Evolutionary conservation across 2,329 filamentous ascomycete species (phyloP).

Genomic region (Penicillium sp.): DNA sequence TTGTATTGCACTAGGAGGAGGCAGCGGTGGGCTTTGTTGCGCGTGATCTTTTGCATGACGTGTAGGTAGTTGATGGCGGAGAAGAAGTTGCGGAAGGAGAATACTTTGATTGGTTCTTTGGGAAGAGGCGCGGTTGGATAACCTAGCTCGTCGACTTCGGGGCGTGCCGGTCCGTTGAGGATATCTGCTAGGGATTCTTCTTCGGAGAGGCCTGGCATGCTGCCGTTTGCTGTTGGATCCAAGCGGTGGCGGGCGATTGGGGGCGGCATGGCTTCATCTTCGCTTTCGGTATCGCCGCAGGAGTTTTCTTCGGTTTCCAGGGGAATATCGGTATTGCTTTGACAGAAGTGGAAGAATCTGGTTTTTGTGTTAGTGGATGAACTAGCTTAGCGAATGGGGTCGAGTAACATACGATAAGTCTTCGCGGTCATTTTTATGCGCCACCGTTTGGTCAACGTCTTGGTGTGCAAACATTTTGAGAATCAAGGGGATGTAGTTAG

Average conservation of each 20-base stretch:
- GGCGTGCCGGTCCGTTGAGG: constrained; percentile 36
- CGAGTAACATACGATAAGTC: constrained; percentile 66
- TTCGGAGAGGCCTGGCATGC: constrained; percentile 25
- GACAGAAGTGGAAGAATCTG: constrained; percentile 91
- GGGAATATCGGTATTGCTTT: constrained; percentile 63
- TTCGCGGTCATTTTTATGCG: constrained; percentile 76
- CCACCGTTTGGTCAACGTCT: constrained; percentile 85
- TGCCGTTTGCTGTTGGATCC: constrained; percentile 28
- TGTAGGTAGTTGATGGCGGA: constrained; percentile 92
- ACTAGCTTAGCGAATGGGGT: too few relatives aligned
- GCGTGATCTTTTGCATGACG: constrained; percentile 96
- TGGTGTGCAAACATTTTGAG: constrained; percentile 93
- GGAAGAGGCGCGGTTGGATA: constrained; percentile 71
- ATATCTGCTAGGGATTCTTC: constrained; percentile 26
- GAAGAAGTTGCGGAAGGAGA: constrained; percentile 93
- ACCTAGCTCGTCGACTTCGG: constrained; percentile 80
- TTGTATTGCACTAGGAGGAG: constrained; percentile 94
- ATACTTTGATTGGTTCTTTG: constrained; percentile 72
- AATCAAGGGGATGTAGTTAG: constrained; percentile 89
- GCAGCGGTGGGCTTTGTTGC: constrained; percentile 91
- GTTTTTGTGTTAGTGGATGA: constrained; percentile 11
- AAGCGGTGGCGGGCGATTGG: constrained; percentile 66
- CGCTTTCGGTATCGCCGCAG: constrained; percentile 44
- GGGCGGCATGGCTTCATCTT: constrained; percentile 77
- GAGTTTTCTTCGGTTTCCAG: constrained; percentile 36